Base-by-base conservation (phyloP, 805 yeast species). In the Kazachstania kunashirensis region DNA sequence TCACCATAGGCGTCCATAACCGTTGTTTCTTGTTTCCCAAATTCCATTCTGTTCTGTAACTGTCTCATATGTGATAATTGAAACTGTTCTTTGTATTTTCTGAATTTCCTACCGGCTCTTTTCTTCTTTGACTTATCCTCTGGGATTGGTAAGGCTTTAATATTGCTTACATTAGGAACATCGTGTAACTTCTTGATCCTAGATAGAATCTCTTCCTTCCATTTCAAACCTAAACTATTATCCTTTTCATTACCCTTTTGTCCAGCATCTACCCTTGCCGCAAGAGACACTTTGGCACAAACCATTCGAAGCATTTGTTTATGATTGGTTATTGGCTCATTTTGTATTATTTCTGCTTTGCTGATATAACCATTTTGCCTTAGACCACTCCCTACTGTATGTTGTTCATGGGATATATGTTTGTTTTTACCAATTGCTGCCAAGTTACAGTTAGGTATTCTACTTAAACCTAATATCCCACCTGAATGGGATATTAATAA, bases 1-100 rank as follows among this genome's bases (percentile, higher is more conserved):
- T 84, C 86, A 9, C 94, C 94, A 52, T 65, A 79, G 0, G 75
- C 66, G 43, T 81, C 86, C 42, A 65, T 62, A 3, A 68, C 62
- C 1, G 78, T 69, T 15, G 68, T 74, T 52, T 84, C 95, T 43
- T 69, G 66, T 47, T 77, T 71, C 6, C 94, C 96, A 61, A 89
- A 88, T 29, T 70, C 80, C 74, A 88, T 70, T 50, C 82, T 73
- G 54, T 89, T 86, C 50, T 84, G 95, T 3, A 94, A 81, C 45
- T 76, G 79, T 24, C 86, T 77, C 30, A 83, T 55, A 37, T 86
- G 94, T 0, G 95, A 79, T 69, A 82, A 70, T 49, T 78, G 79
- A 59, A 80, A 78, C 51, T 83, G 77, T 52, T 85, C 83, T 56
- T 84, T 85, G 63, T 75, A 71, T 57, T 85, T 86, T 34, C 95